phyloP scores from a whole-genome alignment of 768 basidiomycete genomes.

The Kwoniella mangroviensis region DNA sequence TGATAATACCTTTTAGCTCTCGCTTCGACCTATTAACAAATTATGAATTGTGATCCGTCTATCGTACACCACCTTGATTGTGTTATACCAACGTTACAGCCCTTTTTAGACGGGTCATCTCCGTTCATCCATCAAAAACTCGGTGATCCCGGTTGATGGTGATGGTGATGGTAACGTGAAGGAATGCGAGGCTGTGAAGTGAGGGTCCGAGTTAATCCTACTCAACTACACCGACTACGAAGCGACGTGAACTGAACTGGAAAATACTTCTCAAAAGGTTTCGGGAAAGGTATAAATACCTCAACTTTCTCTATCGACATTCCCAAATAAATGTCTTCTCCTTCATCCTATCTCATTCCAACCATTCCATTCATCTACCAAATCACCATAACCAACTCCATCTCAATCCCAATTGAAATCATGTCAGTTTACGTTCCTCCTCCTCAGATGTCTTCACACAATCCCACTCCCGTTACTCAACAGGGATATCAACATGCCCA shows the following conservation, averaged over 20 bases:
- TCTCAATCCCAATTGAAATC: slow-evolving; percentile 3
- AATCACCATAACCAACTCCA: background rate
- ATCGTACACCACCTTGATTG: background rate
- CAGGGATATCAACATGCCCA: background rate
- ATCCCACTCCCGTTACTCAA: background rate
- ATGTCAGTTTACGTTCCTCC: background rate
- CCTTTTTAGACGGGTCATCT: background rate
- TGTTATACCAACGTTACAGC: background rate
- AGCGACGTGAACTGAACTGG: background rate
- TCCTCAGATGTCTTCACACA: background rate
- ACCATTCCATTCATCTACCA: background rate
- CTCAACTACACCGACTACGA: background rate
- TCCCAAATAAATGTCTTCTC: background rate
- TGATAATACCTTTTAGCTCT: background rate
- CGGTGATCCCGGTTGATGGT: background rate
- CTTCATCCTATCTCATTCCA: background rate
- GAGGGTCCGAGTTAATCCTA: background rate
- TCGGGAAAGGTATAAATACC: background rate
- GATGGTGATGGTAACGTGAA: background rate
- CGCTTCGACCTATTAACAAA: background rate
- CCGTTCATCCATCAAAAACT: background rate
- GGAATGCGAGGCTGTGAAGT: background rate
- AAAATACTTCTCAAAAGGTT: too few species aligned
- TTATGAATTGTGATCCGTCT: background rate
- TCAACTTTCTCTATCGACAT: background rate